phyloP scores from a whole-genome alignment of 2,329 filamentous ascomycete genomes.

The Aurifilum marmelostoma region DNA sequence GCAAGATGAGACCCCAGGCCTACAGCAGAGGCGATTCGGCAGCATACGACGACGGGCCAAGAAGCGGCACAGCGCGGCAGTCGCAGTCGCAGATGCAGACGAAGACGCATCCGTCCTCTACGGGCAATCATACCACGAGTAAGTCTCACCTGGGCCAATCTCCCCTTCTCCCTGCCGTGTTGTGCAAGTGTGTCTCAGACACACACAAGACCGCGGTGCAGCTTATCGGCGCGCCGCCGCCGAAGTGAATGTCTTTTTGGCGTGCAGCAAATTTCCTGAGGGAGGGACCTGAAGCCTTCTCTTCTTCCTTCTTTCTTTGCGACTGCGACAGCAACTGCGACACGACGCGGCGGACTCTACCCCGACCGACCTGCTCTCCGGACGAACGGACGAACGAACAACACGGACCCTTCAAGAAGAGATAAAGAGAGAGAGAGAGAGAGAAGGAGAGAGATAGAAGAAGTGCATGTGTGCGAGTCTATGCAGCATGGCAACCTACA shows the following conservation, averaged over 20 bases:
- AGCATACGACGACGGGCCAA: neutral
- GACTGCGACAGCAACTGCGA: neutral
- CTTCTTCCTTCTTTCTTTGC: neutral
- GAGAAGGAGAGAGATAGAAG: neutral
- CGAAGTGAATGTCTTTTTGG: neutral
- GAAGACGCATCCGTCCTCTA: neutral
- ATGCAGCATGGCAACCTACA: neutral
- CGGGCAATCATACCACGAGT: neutral
- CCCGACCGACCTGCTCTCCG: neutral
- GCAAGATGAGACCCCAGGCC: neutral
- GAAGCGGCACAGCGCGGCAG: slow-evolving; percentile 5
- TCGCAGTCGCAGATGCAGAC: neutral
- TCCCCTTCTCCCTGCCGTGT: neutral
- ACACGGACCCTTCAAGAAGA: neutral
- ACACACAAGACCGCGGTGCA: neutral
- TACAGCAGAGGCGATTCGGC: neutral
- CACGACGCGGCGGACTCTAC: too few species aligned
- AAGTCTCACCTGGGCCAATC: slow-evolving; percentile 1
- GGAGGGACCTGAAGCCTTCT: neutral
- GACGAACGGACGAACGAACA: neutral
- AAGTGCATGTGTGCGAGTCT: too few species aligned
- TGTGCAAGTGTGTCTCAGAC: neutral
- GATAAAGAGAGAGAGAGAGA: neutral
- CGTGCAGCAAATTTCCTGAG: neutral
- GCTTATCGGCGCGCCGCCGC: neutral